These are phyloP conservation scores for Calamus simplicifolius DNA, from an alignment of 176 grass and related monocot genomes.

Conservation along the genomic window DNA sequence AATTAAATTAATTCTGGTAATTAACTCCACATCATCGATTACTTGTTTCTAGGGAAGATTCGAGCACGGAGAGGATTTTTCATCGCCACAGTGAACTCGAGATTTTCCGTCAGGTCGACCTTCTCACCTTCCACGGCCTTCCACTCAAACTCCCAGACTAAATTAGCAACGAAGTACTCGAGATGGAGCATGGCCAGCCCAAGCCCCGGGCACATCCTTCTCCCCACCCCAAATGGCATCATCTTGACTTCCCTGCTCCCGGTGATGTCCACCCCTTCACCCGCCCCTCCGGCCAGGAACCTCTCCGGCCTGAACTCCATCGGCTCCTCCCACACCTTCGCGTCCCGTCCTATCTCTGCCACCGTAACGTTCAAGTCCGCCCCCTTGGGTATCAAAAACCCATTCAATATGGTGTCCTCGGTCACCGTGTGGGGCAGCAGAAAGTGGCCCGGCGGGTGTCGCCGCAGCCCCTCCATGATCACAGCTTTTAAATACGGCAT, in stretches of 20 bases:
- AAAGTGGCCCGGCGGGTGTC: slow-evolving; percentile 44
- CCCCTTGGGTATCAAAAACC: slow-evolving; percentile 35
- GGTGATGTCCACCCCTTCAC: slow-evolving; percentile 30
- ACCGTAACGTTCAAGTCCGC: slow-evolving; percentile 38
- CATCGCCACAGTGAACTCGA: slow-evolving; percentile 27
- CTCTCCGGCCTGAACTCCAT: slow-evolving; percentile 46
- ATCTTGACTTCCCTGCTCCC: slow-evolving; percentile 59
- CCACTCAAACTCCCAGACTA: slow-evolving; percentile 44
- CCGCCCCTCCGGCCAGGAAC: slow-evolving; percentile 46
- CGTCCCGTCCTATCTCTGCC: slow-evolving; percentile 29
- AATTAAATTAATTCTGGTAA: too few relatives aligned
- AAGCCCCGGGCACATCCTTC: slow-evolving; percentile 54
- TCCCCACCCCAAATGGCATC: slow-evolving; percentile 67
- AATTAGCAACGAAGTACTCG: slow-evolving; percentile 41
- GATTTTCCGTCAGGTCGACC: slow-evolving; percentile 28
- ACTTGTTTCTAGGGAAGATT: slow-evolving; percentile 1
- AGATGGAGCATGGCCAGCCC: slow-evolving; percentile 30
- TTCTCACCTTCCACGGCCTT: slow-evolving; percentile 12
- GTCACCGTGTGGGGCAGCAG: slow-evolving; percentile 40
- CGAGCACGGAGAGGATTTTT: slow-evolving; percentile 28
- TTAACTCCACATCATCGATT: too few relatives aligned
- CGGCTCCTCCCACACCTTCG: slow-evolving; percentile 34
- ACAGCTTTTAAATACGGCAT: slow-evolving; percentile 60
- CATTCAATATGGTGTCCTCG: slow-evolving; percentile 19
- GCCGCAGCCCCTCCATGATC: slow-evolving; percentile 47